Evolutionary conservation across 176 grass and related monocot genomes (phyloP).

Genomic region (Bolboschoenus planiculmis): DNA sequence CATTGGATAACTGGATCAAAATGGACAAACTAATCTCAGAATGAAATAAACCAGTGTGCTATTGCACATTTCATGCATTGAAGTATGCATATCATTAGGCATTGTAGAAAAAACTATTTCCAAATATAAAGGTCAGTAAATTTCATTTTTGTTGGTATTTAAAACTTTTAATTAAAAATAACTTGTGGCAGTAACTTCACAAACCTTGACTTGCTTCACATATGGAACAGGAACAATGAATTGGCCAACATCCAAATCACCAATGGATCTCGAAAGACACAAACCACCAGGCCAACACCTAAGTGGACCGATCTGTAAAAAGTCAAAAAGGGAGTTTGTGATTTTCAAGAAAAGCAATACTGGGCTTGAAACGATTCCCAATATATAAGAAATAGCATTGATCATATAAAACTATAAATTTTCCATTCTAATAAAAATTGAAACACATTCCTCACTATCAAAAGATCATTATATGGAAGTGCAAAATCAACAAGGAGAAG

Average conservation of each 20-base stretch:
- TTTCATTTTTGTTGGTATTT: not conserved
- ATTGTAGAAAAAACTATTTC: not conserved
- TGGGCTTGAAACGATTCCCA: not conserved
- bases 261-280: constrained; percentile 98
- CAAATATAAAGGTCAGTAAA: not conserved
- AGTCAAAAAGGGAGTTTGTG: not conserved
- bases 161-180: not conserved
- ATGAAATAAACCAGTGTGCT: constrained; percentile 14
- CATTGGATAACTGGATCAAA: constrained; percentile 68
- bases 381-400: not conserved
- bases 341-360: not conserved
- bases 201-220: constrained; percentile 99
- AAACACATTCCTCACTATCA: not conserved
- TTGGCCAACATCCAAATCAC: constrained; percentile 90
- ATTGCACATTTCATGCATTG: not conserved
- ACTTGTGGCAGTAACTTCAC: constrained; percentile 8
- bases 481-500: too few species aligned
- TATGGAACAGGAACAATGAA: constrained; percentile 88
- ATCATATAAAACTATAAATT: not conserved
- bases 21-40: not conserved
- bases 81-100: not conserved
- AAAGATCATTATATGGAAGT: not conserved
- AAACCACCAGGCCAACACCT: constrained; percentile 99
- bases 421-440: not conserved
- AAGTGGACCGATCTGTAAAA: constrained; percentile 84